Evolutionary conservation across 108 stramenopile genomes (phyloP).

Genomic region (Fragilaria radians): DNA sequence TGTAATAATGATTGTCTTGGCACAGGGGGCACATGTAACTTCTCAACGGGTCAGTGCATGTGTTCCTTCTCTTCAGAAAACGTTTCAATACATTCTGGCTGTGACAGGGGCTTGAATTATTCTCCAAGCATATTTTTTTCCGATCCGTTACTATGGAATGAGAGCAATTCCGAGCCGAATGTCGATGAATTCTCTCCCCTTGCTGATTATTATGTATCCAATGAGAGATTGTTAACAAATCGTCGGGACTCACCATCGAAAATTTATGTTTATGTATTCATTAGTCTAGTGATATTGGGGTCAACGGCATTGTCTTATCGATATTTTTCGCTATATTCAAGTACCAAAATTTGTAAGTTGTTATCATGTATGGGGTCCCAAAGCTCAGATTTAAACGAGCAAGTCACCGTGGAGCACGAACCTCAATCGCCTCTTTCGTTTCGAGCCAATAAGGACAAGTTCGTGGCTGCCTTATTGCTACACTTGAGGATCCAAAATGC

Average conservation of each 20-base stretch:
- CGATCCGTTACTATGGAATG: not conserved
- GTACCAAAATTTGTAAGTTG: not conserved
- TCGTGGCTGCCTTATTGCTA: slow-evolving; percentile 71
- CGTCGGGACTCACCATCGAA: no score
- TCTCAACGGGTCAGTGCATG: slow-evolving; percentile 54
- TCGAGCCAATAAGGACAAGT: slow-evolving; percentile 66
- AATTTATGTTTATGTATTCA: not conserved
- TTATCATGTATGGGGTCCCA: not conserved
- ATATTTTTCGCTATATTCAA: not conserved
- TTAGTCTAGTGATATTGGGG: slow-evolving; percentile 23
- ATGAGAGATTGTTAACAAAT: slow-evolving; percentile 7
- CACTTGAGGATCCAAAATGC: slow-evolving; percentile 43
- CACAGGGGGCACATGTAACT: slow-evolving; percentile 66
- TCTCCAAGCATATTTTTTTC: not conserved
- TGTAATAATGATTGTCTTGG: slow-evolving; percentile 73
- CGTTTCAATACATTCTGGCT: slow-evolving; percentile 1
- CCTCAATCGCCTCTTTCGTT: slow-evolving; percentile 4
- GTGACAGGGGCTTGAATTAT: slow-evolving; percentile 1
- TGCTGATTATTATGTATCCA: slow-evolving; percentile 25
- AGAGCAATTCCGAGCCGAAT: slow-evolving; percentile 22
- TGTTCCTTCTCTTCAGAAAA: no score
- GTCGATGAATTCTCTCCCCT: slow-evolving; percentile 5
- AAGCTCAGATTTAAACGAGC: not conserved
- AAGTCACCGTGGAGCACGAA: slow-evolving; percentile 4
- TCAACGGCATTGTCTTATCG: slow-evolving; percentile 2